phyloP scores from a whole-genome alignment of 2,329 filamentous ascomycete species.

The Monilinia fructigena region DNA sequence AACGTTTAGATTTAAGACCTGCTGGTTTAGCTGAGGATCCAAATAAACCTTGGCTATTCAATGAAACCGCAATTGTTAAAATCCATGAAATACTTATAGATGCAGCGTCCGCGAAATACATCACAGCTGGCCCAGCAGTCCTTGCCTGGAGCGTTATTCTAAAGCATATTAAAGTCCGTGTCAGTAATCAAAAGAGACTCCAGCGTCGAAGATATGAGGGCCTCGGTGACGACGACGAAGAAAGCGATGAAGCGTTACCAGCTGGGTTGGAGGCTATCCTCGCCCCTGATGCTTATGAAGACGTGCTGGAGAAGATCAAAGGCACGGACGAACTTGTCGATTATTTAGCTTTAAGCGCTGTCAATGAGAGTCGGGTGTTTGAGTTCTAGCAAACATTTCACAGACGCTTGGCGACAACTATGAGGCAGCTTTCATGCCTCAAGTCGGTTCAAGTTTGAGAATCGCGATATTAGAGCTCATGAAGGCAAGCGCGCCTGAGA shows the following conservation, averaged over 20 bases:
- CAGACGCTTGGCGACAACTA: constrained; percentile 43
- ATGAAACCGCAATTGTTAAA: constrained; percentile 66
- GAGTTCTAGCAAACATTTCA: constrained; percentile 48
- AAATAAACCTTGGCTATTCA: constrained; percentile 63
- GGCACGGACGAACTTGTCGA: constrained; percentile 44
- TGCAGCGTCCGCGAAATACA: constrained; percentile 53
- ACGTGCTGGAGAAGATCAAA: constrained; percentile 47
- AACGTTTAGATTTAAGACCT: constrained; percentile 42
- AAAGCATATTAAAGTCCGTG: constrained; percentile 52
- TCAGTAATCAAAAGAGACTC: constrained; percentile 16
- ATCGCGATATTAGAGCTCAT: constrained; percentile 41
- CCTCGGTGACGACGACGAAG: constrained; percentile 13
- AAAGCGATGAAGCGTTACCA: constrained; percentile 52
- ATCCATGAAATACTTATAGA: constrained; percentile 70
- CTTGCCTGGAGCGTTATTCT: constrained; percentile 81
- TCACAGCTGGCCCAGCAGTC: constrained; percentile 68
- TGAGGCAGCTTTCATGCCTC: constrained; percentile 43
- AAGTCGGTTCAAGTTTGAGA: constrained; percentile 42
- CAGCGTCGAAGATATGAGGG: constrained; percentile 21
- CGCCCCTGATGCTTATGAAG: constrained; percentile 41
- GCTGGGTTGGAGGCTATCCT: constrained; percentile 48
- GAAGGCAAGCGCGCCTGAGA: constrained; percentile 32
- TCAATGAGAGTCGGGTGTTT: constrained; percentile 49
- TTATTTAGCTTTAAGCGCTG: constrained; percentile 48
- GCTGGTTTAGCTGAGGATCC: constrained; percentile 34